Conservation (phyloP, 352 stramenopile species). For the Phytophthora hybrid region DNA sequence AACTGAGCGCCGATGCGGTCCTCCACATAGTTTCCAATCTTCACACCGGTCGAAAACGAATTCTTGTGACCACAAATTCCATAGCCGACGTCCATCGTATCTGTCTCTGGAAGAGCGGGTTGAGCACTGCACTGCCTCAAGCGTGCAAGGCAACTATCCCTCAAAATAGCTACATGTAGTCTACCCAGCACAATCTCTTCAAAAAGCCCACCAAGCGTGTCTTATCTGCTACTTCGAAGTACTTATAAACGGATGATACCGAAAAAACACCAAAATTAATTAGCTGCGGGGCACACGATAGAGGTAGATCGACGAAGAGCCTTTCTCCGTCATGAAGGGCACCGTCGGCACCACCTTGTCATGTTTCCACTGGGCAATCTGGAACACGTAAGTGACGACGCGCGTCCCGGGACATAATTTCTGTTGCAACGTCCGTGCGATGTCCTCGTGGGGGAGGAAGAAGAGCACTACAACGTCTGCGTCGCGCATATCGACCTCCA, state of each 20-base stretch:
- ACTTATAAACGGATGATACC: constrained; percentile 12
- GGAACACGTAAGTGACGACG: constrained; percentile 77
- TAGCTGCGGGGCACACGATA: constrained; percentile 46
- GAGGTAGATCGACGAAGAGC: constrained; percentile 54
- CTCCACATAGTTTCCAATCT: constrained; percentile 88
- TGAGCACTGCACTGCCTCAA: constrained; percentile 4
- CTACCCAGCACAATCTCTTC: constrained; percentile 6
- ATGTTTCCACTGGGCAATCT: constrained; percentile 63
- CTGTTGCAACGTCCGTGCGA: constrained; percentile 40
- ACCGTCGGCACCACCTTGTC: constrained; percentile 51
- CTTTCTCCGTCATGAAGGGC: constrained; percentile 69
- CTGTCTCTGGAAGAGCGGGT: background rate
- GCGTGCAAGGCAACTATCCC: background rate
- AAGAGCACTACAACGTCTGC: constrained; percentile 70
- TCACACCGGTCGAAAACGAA: constrained; percentile 74
- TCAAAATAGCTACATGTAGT: constrained; percentile 1
- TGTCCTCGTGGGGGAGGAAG: constrained; percentile 67
- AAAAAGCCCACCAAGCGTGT: constrained; percentile 28
- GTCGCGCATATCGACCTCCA: constrained; percentile 49
- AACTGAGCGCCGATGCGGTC: constrained; percentile 72
- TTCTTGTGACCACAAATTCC: constrained; percentile 89
- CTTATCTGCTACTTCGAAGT: constrained; percentile 6
- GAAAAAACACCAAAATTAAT: background rate
- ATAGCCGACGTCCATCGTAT: constrained; percentile 58
- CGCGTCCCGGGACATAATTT: constrained; percentile 54